Evolutionary conservation across 2,329 filamentous ascomycete genomes (phyloP).

Genomic region (Talaromyces sp.): DNA sequence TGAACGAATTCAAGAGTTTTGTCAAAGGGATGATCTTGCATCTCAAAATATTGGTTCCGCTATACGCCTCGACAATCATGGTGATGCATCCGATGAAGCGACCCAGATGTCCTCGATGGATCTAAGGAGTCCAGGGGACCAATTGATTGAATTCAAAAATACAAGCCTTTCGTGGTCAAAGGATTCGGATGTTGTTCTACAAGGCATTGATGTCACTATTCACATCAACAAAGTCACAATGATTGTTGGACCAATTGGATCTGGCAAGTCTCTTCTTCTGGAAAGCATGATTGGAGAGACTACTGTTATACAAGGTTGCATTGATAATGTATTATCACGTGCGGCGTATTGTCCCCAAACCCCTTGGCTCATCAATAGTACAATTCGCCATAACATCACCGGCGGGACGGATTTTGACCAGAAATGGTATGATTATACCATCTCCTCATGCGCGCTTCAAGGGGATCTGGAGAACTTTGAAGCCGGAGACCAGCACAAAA

Average conservation of each 20-base stretch:
- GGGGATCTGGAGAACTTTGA: constrained; percentile 20
- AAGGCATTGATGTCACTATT: constrained; percentile 35
- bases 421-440: constrained; percentile 23
- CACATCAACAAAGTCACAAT: constrained; percentile 41
- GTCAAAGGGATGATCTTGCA: constrained; percentile 13
- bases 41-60: background rate
- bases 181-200: constrained; percentile 26
- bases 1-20: constrained; percentile 34
- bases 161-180: constrained; percentile 18
- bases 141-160: constrained; percentile 24
- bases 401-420: constrained; percentile 21
- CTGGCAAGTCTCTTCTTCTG: constrained; percentile 48
- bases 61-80: background rate
- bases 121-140: background rate
- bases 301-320: constrained; percentile 12
- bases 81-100: background rate
- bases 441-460: constrained; percentile 21
- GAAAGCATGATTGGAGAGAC: constrained; percentile 42
- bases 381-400: constrained; percentile 26
- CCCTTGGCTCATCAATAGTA: constrained; percentile 24
- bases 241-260: constrained; percentile 46
- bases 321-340: background rate
- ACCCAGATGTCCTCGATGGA: background rate
- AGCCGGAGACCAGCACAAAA: constrained; percentile 62
- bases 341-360: constrained; percentile 34